Base-by-base conservation (phyloP, 495 filamentous ascomycete genomes). In the Peziza echinospora region DNA sequence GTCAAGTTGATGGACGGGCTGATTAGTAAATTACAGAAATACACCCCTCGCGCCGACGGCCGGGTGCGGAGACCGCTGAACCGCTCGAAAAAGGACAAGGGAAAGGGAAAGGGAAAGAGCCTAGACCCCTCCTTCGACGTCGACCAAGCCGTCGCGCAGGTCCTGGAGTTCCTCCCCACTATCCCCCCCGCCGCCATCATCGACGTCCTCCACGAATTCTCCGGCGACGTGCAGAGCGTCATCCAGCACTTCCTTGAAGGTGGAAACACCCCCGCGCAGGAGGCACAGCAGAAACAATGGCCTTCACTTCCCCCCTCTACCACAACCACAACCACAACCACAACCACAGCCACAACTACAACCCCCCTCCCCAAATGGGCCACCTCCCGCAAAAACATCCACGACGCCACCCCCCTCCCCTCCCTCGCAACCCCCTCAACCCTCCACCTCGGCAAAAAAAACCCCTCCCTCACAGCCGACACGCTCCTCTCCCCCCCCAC, bases 371-470 rank as follows among this genome's bases (percentile, higher is more conserved):
- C 54, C 28, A 25, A 49, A 24, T 55, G 58, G 49, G 64, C 5
- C 60, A 62, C 19, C 42, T 61, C n/a, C 37, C 69, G 77, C 37
- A 71, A 67, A 26, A 89, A 86, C 58, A 60, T 80, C 41, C 82
- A 77, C 57, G 82, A 93, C 57, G 72, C 81, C 54, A 78, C 93
- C 57, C 80, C 80, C 41, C 72, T 93, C 49, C 70, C n/a, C 74
- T 94, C 17, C 63, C 71, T 37, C 59, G 78, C 8, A 62, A 71
- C 42, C 48, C 71, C 1, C 43, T 53, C 21, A 70, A 73, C 21
- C 70, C 62, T 96, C 1, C 80, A 81, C 57, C 71, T 87, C 53
- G 89, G 89, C 55, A 80, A 80, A 46, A 72, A 70, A 42, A 71
- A 79, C 53, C 60, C 65, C 16, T 57, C 70, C 21, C 61, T 65